Conservation (phyloP, 345 rosid species). For the Aurinia saxatilis region DNA sequence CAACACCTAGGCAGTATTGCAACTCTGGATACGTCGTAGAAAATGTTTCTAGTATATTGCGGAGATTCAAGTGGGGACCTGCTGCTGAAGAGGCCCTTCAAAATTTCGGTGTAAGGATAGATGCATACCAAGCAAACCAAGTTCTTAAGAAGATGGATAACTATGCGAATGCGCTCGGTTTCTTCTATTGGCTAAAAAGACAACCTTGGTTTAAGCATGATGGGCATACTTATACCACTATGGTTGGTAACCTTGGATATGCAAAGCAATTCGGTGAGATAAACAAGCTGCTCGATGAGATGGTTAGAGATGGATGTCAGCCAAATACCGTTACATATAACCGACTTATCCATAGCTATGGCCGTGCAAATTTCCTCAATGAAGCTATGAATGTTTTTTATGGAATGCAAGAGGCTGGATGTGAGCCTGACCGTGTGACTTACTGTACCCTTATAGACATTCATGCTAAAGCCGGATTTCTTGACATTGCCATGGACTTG, state of each 20-base stretch:
- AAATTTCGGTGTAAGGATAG: slow-evolving; percentile 43
- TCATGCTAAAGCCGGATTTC: slow-evolving; percentile 96
- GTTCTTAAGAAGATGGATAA: slow-evolving; percentile 81
- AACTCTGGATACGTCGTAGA: slow-evolving; percentile 42
- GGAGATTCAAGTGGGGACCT: slow-evolving; percentile 67
- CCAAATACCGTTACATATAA: slow-evolving; percentile 93
- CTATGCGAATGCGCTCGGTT: slow-evolving; percentile 64
- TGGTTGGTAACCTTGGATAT: slow-evolving; percentile 97
- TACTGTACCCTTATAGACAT: slow-evolving; percentile 94
- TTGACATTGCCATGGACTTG: slow-evolving; percentile 86
- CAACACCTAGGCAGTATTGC: slow-evolving; percentile 36
- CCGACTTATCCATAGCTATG: slow-evolving; percentile 89
- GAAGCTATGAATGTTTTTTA: slow-evolving; percentile 68
- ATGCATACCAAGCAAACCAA: slow-evolving; percentile 95
- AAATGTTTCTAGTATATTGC: slow-evolving; percentile 50
- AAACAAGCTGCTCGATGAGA: slow-evolving; percentile 70
- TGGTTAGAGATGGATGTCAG: slow-evolving; percentile 80
- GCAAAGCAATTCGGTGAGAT: slow-evolving; percentile 69
- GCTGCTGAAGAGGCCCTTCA: slow-evolving; percentile 70
- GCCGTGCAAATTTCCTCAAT: slow-evolving; percentile 87
- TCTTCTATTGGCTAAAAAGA: slow-evolving; percentile 81
- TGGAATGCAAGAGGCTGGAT: slow-evolving; percentile 70
- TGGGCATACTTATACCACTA: slow-evolving; percentile 92
- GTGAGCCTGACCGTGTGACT: slow-evolving; percentile 95
- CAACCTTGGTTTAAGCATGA: slow-evolving; percentile 80